phyloP scores from a whole-genome alignment of 768 basidiomycete species.

The Boletus rex-veris region DNA sequence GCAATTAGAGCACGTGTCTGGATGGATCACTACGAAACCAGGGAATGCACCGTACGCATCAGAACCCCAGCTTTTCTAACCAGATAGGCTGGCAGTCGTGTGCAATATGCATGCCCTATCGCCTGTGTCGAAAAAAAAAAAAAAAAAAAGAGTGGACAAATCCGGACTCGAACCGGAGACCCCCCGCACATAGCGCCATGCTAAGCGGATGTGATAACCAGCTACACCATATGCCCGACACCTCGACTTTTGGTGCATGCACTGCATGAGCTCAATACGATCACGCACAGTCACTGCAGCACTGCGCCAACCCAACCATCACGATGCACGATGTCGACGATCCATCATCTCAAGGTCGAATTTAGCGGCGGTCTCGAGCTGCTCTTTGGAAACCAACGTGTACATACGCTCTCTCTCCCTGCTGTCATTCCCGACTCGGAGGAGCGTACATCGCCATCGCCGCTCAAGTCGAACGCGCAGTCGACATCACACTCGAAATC shows the following conservation, averaged over 20 bases:
- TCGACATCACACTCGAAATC: background rate
- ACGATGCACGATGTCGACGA: conserved; percentile 13
- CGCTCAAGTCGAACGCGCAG: rapidly evolving
- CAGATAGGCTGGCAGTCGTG: too few relatives aligned
- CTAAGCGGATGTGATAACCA: conserved; percentile 42
- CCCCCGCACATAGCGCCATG: conserved; percentile 35
- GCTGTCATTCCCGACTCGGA: conserved; percentile 25
- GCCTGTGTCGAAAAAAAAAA: background rate
- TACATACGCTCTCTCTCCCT: conserved; percentile 56
- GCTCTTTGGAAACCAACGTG: conserved; percentile 69
- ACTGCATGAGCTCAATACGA: too few relatives aligned
- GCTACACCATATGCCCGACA: conserved; percentile 37
- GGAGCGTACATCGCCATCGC: too few relatives aligned
- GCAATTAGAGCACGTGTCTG: too few relatives aligned
- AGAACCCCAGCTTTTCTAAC: too few relatives aligned
- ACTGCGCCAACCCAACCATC: too few relatives aligned
- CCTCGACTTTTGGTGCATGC: rapidly evolving
- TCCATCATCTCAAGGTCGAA: conserved; percentile 53
- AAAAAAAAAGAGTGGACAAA: conserved; percentile 34
- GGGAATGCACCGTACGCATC: too few relatives aligned
- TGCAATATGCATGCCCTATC: background rate
- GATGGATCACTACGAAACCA: too few relatives aligned
- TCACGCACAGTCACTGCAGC: too few relatives aligned
- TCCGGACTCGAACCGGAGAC: conserved; percentile 41
- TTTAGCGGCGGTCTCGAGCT: conserved; percentile 87